Percentiles rank a stretch among this genome's conserved stretches.
These are phyloP conservation scores for Aspergillus haitiensis DNA, from an alignment of 495 filamentous ascomycete genomes.

Conservation along the genomic window DNA sequence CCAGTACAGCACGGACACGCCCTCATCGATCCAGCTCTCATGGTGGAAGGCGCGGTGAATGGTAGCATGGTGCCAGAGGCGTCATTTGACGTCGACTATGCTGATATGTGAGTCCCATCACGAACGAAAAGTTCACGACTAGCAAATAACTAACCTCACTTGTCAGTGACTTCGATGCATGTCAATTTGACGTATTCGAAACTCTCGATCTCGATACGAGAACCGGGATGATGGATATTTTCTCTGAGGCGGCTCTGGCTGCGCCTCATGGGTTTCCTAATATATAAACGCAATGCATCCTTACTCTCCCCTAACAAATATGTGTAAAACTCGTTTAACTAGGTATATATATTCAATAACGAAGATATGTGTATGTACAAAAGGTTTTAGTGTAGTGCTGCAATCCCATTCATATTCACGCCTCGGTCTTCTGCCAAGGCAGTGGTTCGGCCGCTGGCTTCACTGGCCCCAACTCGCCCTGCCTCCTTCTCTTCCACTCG, in stretches of 20 bases:
- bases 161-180: neutral
- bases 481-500: conserved; percentile 1
- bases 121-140: neutral
- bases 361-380: too few species aligned
- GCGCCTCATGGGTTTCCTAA: neutral
- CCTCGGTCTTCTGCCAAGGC: neutral
- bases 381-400: too few species aligned
- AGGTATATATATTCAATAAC: too few species aligned
- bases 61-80: neutral
- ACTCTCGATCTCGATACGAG: conserved; percentile 1
- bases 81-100: neutral
- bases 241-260: neutral
- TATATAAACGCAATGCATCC: neutral
- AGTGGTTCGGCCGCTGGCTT: neutral
- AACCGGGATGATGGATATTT: conserved; percentile 1
- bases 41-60: neutral
- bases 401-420: neutral
- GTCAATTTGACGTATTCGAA: conserved; percentile 4
- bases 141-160: neutral
- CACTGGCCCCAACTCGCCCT: conserved; percentile 1
- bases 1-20: neutral
- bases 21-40: neutral
- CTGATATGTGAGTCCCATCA: neutral
- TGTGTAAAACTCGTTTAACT: too few species aligned
- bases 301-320: too few species aligned